Conservation (phyloP, 768 basidiomycete species). For the Kwoniella botswanensis region DNA sequence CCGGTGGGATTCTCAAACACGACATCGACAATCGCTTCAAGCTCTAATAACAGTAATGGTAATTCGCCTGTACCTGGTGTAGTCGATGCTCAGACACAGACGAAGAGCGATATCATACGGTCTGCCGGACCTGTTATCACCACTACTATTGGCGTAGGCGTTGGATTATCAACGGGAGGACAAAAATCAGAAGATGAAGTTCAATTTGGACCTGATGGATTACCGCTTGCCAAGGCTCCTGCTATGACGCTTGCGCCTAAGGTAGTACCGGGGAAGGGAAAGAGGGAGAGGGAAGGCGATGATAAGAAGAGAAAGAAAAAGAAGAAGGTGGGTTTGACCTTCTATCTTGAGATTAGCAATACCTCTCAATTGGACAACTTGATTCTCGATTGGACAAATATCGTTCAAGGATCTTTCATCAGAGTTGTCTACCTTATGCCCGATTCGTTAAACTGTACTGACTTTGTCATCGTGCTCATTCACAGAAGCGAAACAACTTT, state of each 20-base stretch:
- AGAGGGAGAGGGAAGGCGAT: conserved; percentile 32
- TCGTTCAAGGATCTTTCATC: neutral
- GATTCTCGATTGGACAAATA: no score
- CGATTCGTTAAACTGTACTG: neutral
- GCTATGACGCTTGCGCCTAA: conserved; percentile 51
- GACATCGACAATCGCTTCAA: conserved; percentile 10
- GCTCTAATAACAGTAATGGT: neutral
- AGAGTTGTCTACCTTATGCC: neutral
- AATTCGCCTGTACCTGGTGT: neutral
- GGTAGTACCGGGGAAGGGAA: conserved; percentile 17
- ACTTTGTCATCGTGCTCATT: neutral
- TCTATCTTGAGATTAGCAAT: no score
- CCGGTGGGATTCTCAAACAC: conserved; percentile 20
- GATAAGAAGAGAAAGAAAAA: conserved; percentile 48
- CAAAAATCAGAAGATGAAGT: conserved; percentile 27
- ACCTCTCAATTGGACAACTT: no score
- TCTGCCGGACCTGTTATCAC: conserved; percentile 22
- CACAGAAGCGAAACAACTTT: conserved; percentile 26
- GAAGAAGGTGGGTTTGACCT: conserved; percentile 42
- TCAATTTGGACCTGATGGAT: conserved; percentile 45
- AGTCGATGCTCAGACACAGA: neutral
- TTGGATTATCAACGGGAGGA: neutral
- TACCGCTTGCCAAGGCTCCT: conserved; percentile 51
- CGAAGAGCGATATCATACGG: conserved; percentile 26
- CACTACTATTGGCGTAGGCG: neutral